phyloP scores from a whole-genome alignment of 441 rosid genomes.

The Syzygium syzygioides region DNA sequence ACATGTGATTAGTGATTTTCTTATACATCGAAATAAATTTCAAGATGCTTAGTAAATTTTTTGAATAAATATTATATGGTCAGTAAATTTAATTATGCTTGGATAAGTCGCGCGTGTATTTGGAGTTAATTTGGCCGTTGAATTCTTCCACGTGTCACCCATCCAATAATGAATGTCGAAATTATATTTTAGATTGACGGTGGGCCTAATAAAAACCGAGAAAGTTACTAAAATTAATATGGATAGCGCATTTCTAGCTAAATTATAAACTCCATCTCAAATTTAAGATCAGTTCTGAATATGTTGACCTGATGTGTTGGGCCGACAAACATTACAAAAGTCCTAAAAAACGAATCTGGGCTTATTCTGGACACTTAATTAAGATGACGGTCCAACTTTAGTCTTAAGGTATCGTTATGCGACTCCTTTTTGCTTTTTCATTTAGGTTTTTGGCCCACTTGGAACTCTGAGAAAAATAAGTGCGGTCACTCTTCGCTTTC shows the following conservation, averaged over 20 bases:
- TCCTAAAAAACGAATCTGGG: background rate
- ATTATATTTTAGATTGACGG: background rate
- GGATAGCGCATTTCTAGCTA: background rate
- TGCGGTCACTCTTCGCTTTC: background rate
- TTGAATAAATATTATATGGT: background rate
- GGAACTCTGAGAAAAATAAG: background rate
- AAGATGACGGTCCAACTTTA: background rate
- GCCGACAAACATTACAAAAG: background rate
- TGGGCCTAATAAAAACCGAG: background rate
- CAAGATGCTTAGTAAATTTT: background rate
- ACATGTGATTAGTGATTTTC: background rate
- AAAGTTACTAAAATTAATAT: background rate
- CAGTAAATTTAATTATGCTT: background rate
- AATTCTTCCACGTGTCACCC: background rate
- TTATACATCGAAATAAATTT: background rate
- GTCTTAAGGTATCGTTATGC: background rate
- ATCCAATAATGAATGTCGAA: background rate
- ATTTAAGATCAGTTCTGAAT: background rate
- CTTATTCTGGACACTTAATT: background rate
- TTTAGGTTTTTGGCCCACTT: background rate
- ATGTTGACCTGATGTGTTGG: background rate
- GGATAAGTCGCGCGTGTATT: background rate
- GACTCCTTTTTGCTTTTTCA: background rate
- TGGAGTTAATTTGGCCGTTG: background rate
- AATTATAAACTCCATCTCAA: background rate